phyloP scores from a whole-genome alignment of 2,329 filamentous ascomycete species.

The Botrytis sinoallii region DNA sequence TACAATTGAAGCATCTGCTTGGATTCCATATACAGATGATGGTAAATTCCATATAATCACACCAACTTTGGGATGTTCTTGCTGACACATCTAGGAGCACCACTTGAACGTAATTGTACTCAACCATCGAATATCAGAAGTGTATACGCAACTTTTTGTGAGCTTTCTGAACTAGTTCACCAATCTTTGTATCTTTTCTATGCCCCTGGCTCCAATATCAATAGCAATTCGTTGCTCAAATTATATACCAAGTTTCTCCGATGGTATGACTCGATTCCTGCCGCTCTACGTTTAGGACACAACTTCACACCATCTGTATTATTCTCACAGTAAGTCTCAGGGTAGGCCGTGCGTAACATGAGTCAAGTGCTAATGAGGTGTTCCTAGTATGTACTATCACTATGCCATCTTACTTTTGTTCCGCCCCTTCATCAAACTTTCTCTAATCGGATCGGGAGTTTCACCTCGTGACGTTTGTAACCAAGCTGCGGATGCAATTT shows the following conservation, averaged over 20 bases:
- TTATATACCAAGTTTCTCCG: slow-evolving; percentile 67
- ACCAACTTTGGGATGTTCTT: not conserved
- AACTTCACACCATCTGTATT: slow-evolving; percentile 72
- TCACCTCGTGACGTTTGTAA: slow-evolving; percentile 35
- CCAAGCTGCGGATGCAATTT: slow-evolving; percentile 39
- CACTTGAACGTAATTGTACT: slow-evolving; percentile 57
- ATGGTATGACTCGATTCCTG: slow-evolving; percentile 68
- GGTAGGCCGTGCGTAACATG: no score
- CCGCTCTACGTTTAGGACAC: slow-evolving; percentile 60
- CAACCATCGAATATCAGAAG: slow-evolving; percentile 67
- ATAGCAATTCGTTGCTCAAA: slow-evolving; percentile 58
- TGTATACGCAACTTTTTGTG: slow-evolving; percentile 66
- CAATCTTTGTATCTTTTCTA: slow-evolving; percentile 60
- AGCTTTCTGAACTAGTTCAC: slow-evolving; percentile 71
- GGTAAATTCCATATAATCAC: slow-evolving; percentile 22
- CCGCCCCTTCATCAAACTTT: slow-evolving; percentile 52
- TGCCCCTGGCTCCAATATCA: slow-evolving; percentile 63
- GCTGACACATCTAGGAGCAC: slow-evolving; percentile 27
- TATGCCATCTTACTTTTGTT: slow-evolving; percentile 71
- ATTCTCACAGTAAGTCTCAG: slow-evolving; percentile 64
- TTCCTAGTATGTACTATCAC: slow-evolving; percentile 64
- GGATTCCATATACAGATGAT: slow-evolving; percentile 38
- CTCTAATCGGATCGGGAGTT: slow-evolving; percentile 30
- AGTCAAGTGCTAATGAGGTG: not conserved
- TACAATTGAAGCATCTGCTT: slow-evolving; percentile 58